Base-by-base conservation (phyloP, 2,329 filamentous ascomycete genomes). In the Talaromyces marneffei region DNA sequence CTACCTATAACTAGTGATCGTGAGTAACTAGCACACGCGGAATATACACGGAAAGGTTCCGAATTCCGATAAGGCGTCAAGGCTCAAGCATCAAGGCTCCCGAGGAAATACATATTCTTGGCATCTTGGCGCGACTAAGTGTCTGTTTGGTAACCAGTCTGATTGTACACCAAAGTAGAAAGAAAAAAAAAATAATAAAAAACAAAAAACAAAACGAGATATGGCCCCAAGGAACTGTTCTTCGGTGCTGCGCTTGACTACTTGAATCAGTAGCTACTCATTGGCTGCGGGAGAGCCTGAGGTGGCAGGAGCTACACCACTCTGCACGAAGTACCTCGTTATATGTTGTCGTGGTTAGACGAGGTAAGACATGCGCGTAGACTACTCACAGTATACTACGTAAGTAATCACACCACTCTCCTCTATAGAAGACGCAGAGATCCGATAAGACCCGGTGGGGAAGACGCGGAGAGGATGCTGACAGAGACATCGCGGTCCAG, bases 401-500 rank as follows among this genome's bases (percentile, higher is more conserved):
- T 37, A 37, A 37, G 35, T 6, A 37, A 37, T 12, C 6, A 37
- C 35, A 35, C n/a, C n/a, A 3, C 8, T n/a, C 33, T n/a, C n/a
- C n/a, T n/a, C n/a, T n/a, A n/a, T n/a, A 40, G 39, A 40, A 8
- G 39, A 12, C 37, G n/a, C n/a, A n/a, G 12, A 7, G 29, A 20
- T 52, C 48, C 48, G 29, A 52, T 20, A 33, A 52, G 48, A 52
- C 27, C 48, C 48, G 48, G 48, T 52, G 48, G 48, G 48, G 48
- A 18, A 48, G 20, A 29, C 44, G 44, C 23, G 61, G 33, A 57
- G 52, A n/a, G 29, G 27, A n/a, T 55, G 48, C 25, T 40, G 14
- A 57, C 37, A 12, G 50, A 55, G 59, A 58, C 58, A 33, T 39
- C 46, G 35, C 42, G 53, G 35, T 61, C 54, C 44, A 61, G 60